phyloP scores from a whole-genome alignment of 345 rosid species.

The Linum lewisii region DNA sequence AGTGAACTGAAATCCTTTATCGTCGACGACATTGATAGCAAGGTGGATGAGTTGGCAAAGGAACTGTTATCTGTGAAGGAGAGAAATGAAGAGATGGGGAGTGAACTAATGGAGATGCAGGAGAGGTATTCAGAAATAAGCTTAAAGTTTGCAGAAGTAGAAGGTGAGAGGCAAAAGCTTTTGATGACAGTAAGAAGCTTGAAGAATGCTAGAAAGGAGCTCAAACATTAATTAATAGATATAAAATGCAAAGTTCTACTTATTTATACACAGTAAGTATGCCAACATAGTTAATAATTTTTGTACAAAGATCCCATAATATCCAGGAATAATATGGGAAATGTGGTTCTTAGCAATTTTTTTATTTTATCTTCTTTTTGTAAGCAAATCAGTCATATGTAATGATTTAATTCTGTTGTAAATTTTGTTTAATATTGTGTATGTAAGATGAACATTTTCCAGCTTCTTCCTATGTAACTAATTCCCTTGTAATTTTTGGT shows the following conservation, averaged over 20 bases:
- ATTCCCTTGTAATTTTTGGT: too few relatives aligned
- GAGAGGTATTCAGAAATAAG: constrained; percentile 87
- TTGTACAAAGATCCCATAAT: not conserved
- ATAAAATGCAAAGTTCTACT: not conserved
- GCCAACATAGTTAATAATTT: not conserved
- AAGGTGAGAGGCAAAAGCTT: constrained; percentile 89
- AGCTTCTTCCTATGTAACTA: too few relatives aligned
- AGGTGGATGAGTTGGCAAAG: constrained; percentile 17
- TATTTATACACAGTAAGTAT: not conserved
- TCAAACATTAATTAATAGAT: not conserved
- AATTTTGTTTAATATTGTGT: too few relatives aligned
- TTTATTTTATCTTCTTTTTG: too few relatives aligned
- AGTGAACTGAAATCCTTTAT: constrained; percentile 17
- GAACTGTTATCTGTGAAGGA: constrained; percentile 45
- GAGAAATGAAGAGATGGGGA: constrained; percentile 63
- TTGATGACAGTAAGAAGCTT: constrained; percentile 74
- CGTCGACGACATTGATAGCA: constrained; percentile 6
- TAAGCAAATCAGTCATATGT: too few relatives aligned
- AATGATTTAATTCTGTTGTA: too few relatives aligned
- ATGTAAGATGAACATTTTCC: too few relatives aligned
- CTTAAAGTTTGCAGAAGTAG: constrained; percentile 86
- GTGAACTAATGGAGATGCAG: constrained; percentile 88
- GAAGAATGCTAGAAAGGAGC: constrained; percentile 53
- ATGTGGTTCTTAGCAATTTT: not conserved
- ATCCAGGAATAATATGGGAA: not conserved